phyloP scores from a whole-genome alignment of 148 eudicot genomes.

The Pharnaceum exiguum region DNA sequence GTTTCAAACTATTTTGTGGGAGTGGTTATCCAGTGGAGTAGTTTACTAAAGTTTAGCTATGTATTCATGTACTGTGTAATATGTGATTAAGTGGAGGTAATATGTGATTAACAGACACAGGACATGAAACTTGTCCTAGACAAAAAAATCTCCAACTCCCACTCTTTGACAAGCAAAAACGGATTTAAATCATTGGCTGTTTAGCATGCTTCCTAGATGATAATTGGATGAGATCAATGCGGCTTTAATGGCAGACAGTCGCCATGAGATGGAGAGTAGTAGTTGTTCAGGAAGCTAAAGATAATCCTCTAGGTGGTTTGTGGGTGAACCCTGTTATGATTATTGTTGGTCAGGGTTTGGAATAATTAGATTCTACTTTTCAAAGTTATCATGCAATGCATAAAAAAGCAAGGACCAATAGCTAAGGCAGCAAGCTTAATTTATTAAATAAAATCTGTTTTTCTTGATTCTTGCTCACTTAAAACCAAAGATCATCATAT shows the following conservation, averaged over 20 bases:
- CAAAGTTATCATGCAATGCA: slow-evolving; percentile 19
- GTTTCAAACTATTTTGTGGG: too few relatives aligned
- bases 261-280: slow-evolving; percentile 19
- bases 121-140: too few relatives aligned
- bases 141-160: slow-evolving; percentile 11
- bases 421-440: slow-evolving; percentile 13
- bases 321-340: slow-evolving; percentile 12
- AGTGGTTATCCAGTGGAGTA: too few relatives aligned
- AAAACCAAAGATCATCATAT: slow-evolving; percentile 10
- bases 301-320: slow-evolving; percentile 9
- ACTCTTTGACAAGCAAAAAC: slow-evolving; percentile 19
- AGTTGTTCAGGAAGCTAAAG: slow-evolving; percentile 16
- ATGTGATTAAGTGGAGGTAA: too few relatives aligned
- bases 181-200: slow-evolving; percentile 23
- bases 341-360: slow-evolving; percentile 23
- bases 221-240: slow-evolving; percentile 10
- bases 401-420: slow-evolving; percentile 24
- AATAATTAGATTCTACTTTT: slow-evolving; percentile 19
- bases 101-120: too few relatives aligned
- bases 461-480: slow-evolving; percentile 22
- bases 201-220: slow-evolving; percentile 26
- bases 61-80: too few relatives aligned
- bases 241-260: slow-evolving; percentile 27
- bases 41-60: too few relatives aligned
- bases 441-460: slow-evolving; percentile 13